Conservation (phyloP, 2,329 filamentous ascomycete species). For the Phyllosticta capitalensis region DNA sequence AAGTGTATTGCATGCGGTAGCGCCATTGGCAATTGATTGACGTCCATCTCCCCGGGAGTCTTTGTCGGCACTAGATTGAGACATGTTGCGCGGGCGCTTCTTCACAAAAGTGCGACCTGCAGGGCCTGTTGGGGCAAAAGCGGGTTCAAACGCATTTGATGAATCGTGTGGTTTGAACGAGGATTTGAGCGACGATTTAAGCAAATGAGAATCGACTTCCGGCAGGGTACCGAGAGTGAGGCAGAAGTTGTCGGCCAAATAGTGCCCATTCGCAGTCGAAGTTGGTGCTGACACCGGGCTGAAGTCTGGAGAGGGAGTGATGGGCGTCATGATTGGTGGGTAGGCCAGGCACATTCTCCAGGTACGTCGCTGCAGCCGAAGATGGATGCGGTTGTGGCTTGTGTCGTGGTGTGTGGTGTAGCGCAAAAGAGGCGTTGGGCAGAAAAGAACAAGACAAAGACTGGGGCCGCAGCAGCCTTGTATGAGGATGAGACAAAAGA, state of each 20-base stretch:
- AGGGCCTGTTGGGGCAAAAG: constrained; percentile 2
- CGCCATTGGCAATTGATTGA: constrained; percentile 18
- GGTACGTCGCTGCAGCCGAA: neutral
- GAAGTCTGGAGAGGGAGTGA: constrained; percentile 33
- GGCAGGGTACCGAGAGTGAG: constrained; percentile 31
- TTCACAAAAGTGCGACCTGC: constrained; percentile 17
- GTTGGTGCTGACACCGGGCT: constrained; percentile 33
- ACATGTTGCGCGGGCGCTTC: constrained; percentile 34
- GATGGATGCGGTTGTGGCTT: neutral
- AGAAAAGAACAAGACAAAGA: neutral
- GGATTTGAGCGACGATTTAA: constrained; percentile 29
- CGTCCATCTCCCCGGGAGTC: constrained; percentile 21
- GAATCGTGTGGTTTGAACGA: constrained; percentile 28
- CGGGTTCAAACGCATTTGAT: neutral
- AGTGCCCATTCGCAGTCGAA: constrained; percentile 22
- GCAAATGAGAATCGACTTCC: constrained; percentile 27
- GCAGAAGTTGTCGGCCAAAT: constrained; percentile 30
- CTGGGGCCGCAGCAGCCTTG: neutral
- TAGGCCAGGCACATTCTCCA: constrained; percentile 8
- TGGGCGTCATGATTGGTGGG: constrained; percentile 29
- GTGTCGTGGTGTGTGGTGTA: neutral
- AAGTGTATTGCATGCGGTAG: constrained; percentile 17
- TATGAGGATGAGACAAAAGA: neutral
- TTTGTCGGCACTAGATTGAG: constrained; percentile 31
- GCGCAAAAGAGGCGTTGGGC: neutral